Evolutionary conservation across 208 protist genomes (phyloP).

Genomic region (Trichomonas gallinae): DNA sequence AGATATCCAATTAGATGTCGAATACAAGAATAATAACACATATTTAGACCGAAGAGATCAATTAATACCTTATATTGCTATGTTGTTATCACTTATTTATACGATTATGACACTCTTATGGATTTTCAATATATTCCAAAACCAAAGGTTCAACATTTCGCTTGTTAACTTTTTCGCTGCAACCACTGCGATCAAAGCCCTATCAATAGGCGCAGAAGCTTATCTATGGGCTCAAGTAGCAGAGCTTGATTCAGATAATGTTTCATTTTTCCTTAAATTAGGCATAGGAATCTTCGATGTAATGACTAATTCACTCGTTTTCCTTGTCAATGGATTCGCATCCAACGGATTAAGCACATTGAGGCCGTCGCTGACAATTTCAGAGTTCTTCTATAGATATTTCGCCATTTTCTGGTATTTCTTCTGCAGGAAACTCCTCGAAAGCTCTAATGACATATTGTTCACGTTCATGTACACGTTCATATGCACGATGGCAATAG

Average conservation of each 20-base stretch:
- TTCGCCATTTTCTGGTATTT: background rate
- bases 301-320: background rate
- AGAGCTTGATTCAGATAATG: background rate
- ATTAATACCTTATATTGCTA: background rate
- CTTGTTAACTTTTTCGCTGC: background rate
- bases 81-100: background rate
- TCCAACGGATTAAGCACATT: background rate
- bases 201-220: background rate
- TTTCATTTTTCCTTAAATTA: background rate
- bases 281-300: background rate
- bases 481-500: background rate
- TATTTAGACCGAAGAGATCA: background rate
- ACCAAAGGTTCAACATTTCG: background rate
- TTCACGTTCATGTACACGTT: background rate
- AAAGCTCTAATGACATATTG: background rate
- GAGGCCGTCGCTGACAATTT: background rate
- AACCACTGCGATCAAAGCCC: background rate
- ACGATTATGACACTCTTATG: background rate
- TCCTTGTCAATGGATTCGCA: background rate
- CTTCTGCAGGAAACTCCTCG: background rate
- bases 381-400: background rate
- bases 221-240: background rate
- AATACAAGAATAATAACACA: background rate
- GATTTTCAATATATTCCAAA: background rate
- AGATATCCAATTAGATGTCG: background rate